phyloP scores from a whole-genome alignment of 2,329 filamentous ascomycete species.

The Talaromyces sp. region DNA sequence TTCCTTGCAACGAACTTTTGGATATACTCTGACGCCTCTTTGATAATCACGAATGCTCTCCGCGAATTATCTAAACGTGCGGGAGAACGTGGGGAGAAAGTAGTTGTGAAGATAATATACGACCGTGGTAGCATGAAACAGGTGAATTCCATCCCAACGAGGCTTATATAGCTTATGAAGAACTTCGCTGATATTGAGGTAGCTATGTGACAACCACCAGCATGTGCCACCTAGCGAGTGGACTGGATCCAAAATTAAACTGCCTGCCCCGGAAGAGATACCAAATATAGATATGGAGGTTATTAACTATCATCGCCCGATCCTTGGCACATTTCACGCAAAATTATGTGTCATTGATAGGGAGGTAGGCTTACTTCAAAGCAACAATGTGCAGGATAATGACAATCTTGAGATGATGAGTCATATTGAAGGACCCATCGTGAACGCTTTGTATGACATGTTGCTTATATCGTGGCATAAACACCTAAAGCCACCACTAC shows the following conservation, averaged over 20 bases:
- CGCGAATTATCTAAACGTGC: constrained; percentile 63
- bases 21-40: constrained; percentile 63
- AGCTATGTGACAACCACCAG: constrained; percentile 59
- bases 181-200: background rate
- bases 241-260: constrained; percentile 49
- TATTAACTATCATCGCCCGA: constrained; percentile 63
- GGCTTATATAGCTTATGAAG: background rate
- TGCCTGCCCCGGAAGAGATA: constrained; percentile 60
- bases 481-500: constrained; percentile 53
- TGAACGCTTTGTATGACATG: constrained; percentile 69
- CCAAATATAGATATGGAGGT: constrained; percentile 68
- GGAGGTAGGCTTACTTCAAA: constrained; percentile 63
- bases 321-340: constrained; percentile 69
- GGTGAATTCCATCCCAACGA: constrained; percentile 18
- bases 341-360: constrained; percentile 76
- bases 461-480: constrained; percentile 68
- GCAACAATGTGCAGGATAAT: constrained; percentile 72
- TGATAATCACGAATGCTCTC: constrained; percentile 62
- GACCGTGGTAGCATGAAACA: constrained; percentile 64
- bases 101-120: constrained; percentile 69
- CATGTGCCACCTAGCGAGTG: constrained; percentile 54
- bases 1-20: constrained; percentile 72
- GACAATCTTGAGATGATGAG: constrained; percentile 78
- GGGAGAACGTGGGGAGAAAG: constrained; percentile 49
- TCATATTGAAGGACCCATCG: constrained; percentile 69